phyloP scores from a whole-genome alignment of 352 stramenopile species.

The Peronospora destructor region DNA sequence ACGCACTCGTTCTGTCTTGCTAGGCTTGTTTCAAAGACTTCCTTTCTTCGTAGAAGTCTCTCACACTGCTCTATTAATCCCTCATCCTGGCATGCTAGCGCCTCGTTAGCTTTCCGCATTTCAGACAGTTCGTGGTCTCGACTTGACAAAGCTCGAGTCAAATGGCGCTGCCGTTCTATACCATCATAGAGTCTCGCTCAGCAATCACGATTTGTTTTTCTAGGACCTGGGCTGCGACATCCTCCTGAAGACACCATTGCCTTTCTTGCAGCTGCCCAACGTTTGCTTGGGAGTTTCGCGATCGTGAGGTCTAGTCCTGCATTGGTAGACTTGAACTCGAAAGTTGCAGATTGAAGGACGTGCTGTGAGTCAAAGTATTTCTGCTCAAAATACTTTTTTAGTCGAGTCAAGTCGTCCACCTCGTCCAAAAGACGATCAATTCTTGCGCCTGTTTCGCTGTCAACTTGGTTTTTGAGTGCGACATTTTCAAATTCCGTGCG shows the following conservation, averaged over 20 bases:
- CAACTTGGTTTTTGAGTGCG: conserved; percentile 39
- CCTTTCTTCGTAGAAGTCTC: conserved; percentile 1
- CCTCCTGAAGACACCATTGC: conserved; percentile 13
- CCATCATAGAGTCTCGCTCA: conserved; percentile 4
- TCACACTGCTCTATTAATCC: conserved; percentile 7
- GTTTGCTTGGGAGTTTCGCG: conserved; percentile 12
- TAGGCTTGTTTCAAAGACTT: conserved; percentile 7
- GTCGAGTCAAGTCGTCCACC: conserved; percentile 41
- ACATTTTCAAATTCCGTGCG: conserved; percentile 56
- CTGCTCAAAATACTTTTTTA: conserved; percentile 67
- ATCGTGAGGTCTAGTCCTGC: conserved; percentile 8
- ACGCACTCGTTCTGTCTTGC: conserved; percentile 9
- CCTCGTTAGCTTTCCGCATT: neutral
- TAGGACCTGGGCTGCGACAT: conserved; percentile 4
- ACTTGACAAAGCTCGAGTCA: conserved; percentile 4
- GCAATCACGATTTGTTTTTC: conserved; percentile 6
- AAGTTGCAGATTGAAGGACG: conserved; percentile 25
- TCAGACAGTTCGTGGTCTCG: conserved; percentile 4
- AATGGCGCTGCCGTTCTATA: conserved; percentile 3
- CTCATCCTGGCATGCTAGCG: conserved; percentile 3
- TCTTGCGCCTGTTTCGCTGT: conserved; percentile 43
- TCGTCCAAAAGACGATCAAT: conserved; percentile 55
- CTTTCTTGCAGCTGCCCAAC: conserved; percentile 8
- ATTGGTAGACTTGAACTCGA: conserved; percentile 14
- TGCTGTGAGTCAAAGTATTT: conserved; percentile 57